Percentiles rank a stretch among this genome's conserved stretches.
Conservation (phyloP, 2,329 filamentous ascomycete genomes). For the Zelopaecilomyces penicillatus region DNA sequence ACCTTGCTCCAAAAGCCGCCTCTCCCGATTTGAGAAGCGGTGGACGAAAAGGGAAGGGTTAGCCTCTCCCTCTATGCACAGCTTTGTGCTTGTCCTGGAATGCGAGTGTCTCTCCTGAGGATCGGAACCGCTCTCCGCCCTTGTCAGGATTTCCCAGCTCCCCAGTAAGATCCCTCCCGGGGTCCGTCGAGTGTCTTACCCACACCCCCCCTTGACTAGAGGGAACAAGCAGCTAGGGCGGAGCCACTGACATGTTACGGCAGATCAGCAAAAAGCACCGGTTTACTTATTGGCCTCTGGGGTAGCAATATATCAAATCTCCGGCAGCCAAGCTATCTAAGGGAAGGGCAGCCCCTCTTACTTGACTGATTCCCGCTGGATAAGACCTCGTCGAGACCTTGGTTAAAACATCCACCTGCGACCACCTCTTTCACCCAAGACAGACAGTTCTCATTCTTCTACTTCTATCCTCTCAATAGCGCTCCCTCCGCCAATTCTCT, state of each 20-base stretch:
- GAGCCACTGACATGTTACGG: constrained; percentile 23
- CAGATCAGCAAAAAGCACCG: constrained; percentile 23
- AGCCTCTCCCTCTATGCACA: constrained; percentile 9
- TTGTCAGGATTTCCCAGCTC: constrained; percentile 22
- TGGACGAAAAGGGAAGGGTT: constrained; percentile 16
- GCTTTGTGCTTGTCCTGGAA: constrained; percentile 26
- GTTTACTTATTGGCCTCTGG: constrained; percentile 22
- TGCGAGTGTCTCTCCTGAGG: constrained; percentile 29
- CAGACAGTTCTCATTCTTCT: constrained; percentile 27
- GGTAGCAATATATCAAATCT: constrained; percentile 29
- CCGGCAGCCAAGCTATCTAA: constrained; percentile 23
- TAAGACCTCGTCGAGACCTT: constrained; percentile 31
- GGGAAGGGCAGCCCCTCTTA: constrained; percentile 22
- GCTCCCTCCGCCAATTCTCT: constrained; percentile 17
- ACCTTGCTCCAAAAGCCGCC: not conserved
- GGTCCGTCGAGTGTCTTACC: constrained; percentile 27
- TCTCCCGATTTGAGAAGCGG: constrained; percentile 12
- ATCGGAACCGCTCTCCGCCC: constrained; percentile 26
- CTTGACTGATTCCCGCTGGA: constrained; percentile 21
- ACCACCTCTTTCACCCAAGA: constrained; percentile 28
- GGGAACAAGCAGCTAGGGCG: constrained; percentile 25
- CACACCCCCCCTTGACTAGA: constrained; percentile 19
- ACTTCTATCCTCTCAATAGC: constrained; percentile 18
- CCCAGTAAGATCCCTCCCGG: constrained; percentile 24
- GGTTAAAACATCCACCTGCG: constrained; percentile 23